Conservation (phyloP, 345 rosid species). For the Limnanthes douglasii region DNA sequence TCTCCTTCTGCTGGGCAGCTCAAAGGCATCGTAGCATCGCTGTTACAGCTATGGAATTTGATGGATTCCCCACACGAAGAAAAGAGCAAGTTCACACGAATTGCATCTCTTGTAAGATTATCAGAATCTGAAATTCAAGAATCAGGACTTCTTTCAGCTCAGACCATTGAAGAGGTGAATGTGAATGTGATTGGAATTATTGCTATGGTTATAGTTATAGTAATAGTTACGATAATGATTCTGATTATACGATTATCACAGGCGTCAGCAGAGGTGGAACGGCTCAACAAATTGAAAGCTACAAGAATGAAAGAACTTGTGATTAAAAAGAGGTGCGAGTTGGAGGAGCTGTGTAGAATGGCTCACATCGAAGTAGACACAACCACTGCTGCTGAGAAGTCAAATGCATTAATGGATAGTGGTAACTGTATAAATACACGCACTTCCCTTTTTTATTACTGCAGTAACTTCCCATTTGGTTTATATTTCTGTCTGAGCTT, state of each 20-base stretch:
- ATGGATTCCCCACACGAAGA: conserved; percentile 81
- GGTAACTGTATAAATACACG: conserved; percentile 43
- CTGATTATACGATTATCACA: conserved; percentile 13
- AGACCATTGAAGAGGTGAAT: conserved; percentile 80
- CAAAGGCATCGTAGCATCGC: conserved; percentile 37
- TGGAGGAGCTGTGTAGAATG: conserved; percentile 61
- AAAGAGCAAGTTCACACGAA: conserved; percentile 36
- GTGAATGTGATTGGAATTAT: too few species aligned
- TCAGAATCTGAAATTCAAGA: conserved; percentile 52
- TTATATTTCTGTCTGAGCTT: not conserved
- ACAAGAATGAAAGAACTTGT: conserved; percentile 96
- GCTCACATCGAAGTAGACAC: conserved; percentile 75
- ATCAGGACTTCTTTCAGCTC: conserved; percentile 52
- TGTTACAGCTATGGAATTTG: conserved; percentile 79
- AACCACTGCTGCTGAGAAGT: conserved; percentile 83
- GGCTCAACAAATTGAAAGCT: conserved; percentile 65
- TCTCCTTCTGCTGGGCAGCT: conserved; percentile 31
- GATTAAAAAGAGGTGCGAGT: conserved; percentile 68
- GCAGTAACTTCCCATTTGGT: too few species aligned
- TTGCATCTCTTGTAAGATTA: conserved; percentile 32
- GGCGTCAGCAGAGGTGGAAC: conserved; percentile 83
- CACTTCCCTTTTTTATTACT: too few species aligned
- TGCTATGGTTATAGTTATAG: too few species aligned
- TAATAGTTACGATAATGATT: not conserved
- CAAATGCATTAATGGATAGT: conserved; percentile 85